Conservation (phyloP, 2,329 filamentous ascomycete species). For the Lachnellula cervina region DNA sequence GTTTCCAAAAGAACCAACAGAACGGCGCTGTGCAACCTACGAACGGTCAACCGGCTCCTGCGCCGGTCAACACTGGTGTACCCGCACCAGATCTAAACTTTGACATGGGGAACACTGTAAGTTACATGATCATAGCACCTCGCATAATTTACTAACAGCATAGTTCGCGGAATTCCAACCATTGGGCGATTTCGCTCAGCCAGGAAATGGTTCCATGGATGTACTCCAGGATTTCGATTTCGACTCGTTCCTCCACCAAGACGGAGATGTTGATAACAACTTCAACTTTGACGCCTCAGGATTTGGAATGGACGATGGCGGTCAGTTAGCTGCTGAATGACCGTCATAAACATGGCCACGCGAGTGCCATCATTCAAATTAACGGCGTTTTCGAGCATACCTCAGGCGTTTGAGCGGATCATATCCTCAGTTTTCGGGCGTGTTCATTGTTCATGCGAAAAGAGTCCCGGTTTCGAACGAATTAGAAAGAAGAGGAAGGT, state of each 20-base stretch:
- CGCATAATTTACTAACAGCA: constrained; percentile 11
- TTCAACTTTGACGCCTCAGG: constrained; percentile 52
- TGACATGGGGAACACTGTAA: constrained; percentile 39
- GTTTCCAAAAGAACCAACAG: constrained; percentile 42
- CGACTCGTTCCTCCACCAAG: constrained; percentile 61
- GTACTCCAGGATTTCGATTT: constrained; percentile 65
- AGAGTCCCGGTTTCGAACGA: constrained; percentile 22
- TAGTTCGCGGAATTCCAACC: constrained; percentile 23
- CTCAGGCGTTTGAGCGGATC: constrained; percentile 31
- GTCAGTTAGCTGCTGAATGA: constrained; percentile 52
- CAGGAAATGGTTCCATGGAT: constrained; percentile 44
- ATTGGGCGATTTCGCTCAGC: constrained; percentile 51
- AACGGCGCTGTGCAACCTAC: constrained; percentile 39
- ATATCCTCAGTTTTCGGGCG: constrained; percentile 27
- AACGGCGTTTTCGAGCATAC: constrained; percentile 32
- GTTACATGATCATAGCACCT: not conserved
- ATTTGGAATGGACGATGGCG: constrained; percentile 50
- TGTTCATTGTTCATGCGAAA: constrained; percentile 31
- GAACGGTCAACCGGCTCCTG: constrained; percentile 37
- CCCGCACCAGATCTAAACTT: constrained; percentile 47
- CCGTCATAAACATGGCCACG: constrained; percentile 4
- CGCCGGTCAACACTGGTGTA: constrained; percentile 38
- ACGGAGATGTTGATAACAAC: constrained; percentile 40
- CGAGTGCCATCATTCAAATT: constrained; percentile 21
- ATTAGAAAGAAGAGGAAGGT: constrained; percentile 24